Percentiles rank a stretch among this genome's conserved stretches.
Evolutionary conservation across 192 early-diverging fungal genomes (phyloP).

Genomic region (Phlyctochytrium bullatum): DNA sequence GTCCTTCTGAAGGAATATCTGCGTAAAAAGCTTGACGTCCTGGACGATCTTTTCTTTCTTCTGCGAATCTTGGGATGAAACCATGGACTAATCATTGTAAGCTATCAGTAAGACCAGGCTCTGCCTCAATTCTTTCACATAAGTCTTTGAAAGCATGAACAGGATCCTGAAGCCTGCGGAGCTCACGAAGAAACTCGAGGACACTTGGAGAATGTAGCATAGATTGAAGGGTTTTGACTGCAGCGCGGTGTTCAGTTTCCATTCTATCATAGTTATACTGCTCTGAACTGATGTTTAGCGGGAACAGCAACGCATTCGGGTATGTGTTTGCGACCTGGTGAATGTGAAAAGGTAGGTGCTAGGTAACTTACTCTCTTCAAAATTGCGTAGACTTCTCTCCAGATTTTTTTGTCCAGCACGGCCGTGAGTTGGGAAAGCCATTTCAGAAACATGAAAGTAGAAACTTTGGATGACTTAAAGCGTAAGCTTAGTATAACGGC

Average conservation of each 20-base stretch:
- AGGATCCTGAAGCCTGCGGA: slow-evolving; percentile 65
- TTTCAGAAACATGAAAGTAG: slow-evolving; percentile 68
- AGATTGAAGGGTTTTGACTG: slow-evolving; percentile 28
- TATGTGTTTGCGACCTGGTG: slow-evolving; percentile 63
- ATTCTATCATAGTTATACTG: slow-evolving; percentile 53
- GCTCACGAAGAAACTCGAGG: slow-evolving; percentile 60
- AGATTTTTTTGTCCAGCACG: slow-evolving; percentile 59
- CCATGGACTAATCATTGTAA: too few species aligned
- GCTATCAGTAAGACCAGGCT: too few species aligned
- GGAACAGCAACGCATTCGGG: slow-evolving; percentile 66
- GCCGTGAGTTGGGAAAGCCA: slow-evolving; percentile 78
- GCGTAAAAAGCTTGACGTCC: not conserved
- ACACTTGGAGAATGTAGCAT: slow-evolving; percentile 44
- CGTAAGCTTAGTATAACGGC: too few species aligned
- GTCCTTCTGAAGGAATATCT: slow-evolving; percentile 39
- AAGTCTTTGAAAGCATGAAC: slow-evolving; percentile 70
- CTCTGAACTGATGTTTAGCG: slow-evolving; percentile 67
- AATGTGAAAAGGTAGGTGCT: too few species aligned
- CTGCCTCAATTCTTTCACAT: slow-evolving; percentile 45
- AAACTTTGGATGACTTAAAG: too few species aligned
- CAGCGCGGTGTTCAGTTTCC: slow-evolving; percentile 20
- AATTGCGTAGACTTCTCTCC: slow-evolving; percentile 49
- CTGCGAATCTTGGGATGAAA: not conserved
- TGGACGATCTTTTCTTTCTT: not conserved
- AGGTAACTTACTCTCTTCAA: slow-evolving; percentile 43